A percentile compares a stretch with the other conserved stretches of the same genome.
These are phyloP conservation scores for Cynara cardunculus DNA, from an alignment of 129 eudicot species.

Conservation along the genomic window DNA sequence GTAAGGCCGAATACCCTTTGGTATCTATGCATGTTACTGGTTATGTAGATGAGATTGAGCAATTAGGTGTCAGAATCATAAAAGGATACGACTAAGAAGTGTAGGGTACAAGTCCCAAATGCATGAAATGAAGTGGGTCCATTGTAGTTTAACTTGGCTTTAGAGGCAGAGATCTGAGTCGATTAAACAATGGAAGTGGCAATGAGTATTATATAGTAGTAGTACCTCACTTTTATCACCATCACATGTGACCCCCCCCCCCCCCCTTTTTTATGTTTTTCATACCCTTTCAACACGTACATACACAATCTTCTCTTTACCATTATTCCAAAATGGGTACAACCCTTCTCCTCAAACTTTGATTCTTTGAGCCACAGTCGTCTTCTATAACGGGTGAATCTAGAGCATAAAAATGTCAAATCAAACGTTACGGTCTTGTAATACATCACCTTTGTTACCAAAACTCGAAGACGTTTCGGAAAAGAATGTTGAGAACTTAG, in stretches of 20 bases:
- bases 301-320: constrained; percentile 21
- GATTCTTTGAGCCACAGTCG: constrained; percentile 18
- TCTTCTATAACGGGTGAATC: constrained; percentile 4
- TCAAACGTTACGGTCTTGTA: neutral
- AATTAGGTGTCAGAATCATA: constrained; percentile 6
- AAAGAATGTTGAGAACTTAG: neutral
- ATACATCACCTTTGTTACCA: neutral
- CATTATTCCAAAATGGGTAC: constrained; percentile 22
- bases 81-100: neutral
- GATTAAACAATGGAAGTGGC: constrained; percentile 15
- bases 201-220: constrained; percentile 3
- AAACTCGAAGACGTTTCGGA: neutral
- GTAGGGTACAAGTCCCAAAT: constrained; percentile 26
- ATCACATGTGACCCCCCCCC: constrained; percentile 44
- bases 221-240: constrained; percentile 41
- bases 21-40: too few species aligned
- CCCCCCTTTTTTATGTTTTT: constrained; percentile 32
- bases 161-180: constrained; percentile 24
- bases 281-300: constrained; percentile 27
- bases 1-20: too few species aligned
- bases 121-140: constrained; percentile 16
- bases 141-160: neutral
- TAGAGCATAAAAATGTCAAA: neutral
- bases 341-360: constrained; percentile 20
- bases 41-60: constrained; percentile 18